These are phyloP conservation scores for Auricularia sp. DNA, from an alignment of 768 basidiomycete species.

Conservation along the genomic window DNA sequence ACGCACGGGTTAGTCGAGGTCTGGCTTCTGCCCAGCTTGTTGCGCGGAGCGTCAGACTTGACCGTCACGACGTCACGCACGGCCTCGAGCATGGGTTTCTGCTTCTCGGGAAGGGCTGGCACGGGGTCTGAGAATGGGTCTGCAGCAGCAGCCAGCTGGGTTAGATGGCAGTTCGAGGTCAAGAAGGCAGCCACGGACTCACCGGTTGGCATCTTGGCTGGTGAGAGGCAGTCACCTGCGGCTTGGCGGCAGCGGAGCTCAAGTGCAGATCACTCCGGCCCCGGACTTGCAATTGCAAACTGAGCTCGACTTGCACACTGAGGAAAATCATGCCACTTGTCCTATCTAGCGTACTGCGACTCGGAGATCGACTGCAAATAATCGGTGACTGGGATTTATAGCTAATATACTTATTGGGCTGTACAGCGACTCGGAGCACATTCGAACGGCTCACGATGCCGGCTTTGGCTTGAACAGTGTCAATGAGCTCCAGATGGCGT, in stretches of 20 bases:
- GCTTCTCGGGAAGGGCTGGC: conserved; percentile 16
- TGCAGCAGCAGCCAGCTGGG: neutral
- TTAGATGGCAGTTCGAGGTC: neutral
- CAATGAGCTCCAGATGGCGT: conserved; percentile 52
- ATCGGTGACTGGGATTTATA: too few species aligned
- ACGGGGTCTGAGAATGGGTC: conserved; percentile 7
- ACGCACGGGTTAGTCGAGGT: conserved; percentile 38
- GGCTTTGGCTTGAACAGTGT: neutral
- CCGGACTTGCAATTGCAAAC: too few species aligned
- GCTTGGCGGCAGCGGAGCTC: neutral
- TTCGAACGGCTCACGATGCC: too few species aligned
- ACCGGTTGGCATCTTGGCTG: neutral
- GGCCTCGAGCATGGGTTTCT: conserved; percentile 48
- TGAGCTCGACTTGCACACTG: too few species aligned
- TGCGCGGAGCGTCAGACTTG: conserved; percentile 34
- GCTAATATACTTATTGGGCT: too few species aligned
- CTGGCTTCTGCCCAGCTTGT: conserved; percentile 48
- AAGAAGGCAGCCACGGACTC: neutral
- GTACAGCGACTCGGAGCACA: too few species aligned
- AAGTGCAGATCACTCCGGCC: neutral
- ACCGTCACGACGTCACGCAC: conserved; percentile 61
- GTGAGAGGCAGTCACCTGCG: too few species aligned
- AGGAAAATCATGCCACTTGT: too few species aligned
- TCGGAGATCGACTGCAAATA: too few species aligned
- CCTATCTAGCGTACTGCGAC: too few species aligned